Evolutionary conservation across 192 early-diverging fungal species (phyloP).

Genomic region (Gryganskiella cystojenkinii): DNA sequence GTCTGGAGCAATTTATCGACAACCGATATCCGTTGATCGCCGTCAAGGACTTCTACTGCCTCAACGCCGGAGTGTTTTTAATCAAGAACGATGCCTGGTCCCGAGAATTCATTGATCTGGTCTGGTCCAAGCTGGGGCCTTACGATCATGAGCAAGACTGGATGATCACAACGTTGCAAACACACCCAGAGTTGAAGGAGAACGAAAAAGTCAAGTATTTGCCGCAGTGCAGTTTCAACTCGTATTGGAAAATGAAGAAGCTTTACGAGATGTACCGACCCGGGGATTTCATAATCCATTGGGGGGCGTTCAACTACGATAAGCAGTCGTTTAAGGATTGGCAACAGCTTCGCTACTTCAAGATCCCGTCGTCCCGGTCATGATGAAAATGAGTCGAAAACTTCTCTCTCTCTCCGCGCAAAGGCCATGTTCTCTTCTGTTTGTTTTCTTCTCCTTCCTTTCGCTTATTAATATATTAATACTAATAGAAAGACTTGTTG

Average conservation of each 20-base stretch:
- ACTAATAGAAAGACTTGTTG: too few relatives aligned
- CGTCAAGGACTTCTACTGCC: constrained; percentile 10
- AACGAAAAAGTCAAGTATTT: constrained; percentile 2
- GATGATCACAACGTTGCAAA: neutral
- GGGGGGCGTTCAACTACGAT: constrained; percentile 6
- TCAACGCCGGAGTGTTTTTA: constrained; percentile 65
- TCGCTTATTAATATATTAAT: too few relatives aligned
- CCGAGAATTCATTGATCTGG: constrained; percentile 38
- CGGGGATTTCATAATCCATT: constrained; percentile 13
- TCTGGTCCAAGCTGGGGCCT: constrained; percentile 18
- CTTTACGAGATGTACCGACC: constrained; percentile 16
- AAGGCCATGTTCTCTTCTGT: too few relatives aligned
- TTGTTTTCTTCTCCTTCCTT: too few relatives aligned
- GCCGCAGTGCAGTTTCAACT: constrained; percentile 14
- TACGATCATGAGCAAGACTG: constrained; percentile 13
- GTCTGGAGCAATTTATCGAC: constrained; percentile 50
- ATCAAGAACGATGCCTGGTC: constrained; percentile 58
- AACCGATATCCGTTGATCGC: constrained; percentile 26
- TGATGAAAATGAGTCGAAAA: too few relatives aligned
- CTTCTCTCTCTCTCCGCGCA: too few relatives aligned
- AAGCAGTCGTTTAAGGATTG: constrained; percentile 11
- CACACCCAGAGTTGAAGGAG: neutral
- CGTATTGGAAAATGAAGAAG: constrained; percentile 6
- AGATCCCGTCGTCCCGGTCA: neutral
- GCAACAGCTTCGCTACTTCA: constrained; percentile 6